These are phyloP conservation scores for Cryoendolithus antarcticus DNA, from an alignment of 2,329 filamentous ascomycete species.

Conservation along the genomic window DNA sequence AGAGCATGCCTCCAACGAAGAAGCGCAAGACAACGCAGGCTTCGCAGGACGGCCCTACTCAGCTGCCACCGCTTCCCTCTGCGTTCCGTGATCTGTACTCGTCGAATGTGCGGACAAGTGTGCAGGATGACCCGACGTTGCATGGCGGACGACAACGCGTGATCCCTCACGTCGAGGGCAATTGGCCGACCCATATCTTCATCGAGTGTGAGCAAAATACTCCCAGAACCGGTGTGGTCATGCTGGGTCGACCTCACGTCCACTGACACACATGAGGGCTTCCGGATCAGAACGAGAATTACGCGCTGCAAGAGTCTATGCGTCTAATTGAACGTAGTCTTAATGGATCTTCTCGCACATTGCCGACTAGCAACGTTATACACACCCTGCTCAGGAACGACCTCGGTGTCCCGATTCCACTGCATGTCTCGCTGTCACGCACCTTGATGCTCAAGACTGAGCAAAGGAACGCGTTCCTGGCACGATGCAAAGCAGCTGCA, in stretches of 20 bases:
- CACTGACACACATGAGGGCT: constrained; percentile 36
- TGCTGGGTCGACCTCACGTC: constrained; percentile 1
- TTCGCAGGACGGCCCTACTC: constrained; percentile 2
- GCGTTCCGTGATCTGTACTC: constrained; percentile 86
- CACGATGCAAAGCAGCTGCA: constrained; percentile 38
- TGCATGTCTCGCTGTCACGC: constrained; percentile 84
- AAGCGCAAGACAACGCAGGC: constrained; percentile 9
- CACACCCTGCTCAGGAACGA: constrained; percentile 64
- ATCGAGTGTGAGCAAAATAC: constrained; percentile 60
- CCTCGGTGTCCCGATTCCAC: constrained; percentile 61
- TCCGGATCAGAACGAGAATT: constrained; percentile 34
- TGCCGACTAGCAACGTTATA: no score
- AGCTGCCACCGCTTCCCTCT: constrained; percentile 53
- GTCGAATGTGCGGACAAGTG: constrained; percentile 63
- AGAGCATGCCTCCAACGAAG: constrained; percentile 7
- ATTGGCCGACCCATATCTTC: constrained; percentile 89
- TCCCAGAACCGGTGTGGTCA: no score
- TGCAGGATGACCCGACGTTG: constrained; percentile 67
- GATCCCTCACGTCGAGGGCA: constrained; percentile 72
- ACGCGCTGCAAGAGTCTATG: no score
- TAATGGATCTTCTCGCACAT: no score
- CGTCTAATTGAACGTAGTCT: no score
- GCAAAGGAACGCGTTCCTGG: constrained; percentile 57
- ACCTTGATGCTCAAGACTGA: constrained; percentile 62
- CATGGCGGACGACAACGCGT: constrained; percentile 76